Evolutionary conservation across 805 yeast species (phyloP), one percentile per base, ranked within the genome.

Genomic region (Sungouiella blattae): DNA sequence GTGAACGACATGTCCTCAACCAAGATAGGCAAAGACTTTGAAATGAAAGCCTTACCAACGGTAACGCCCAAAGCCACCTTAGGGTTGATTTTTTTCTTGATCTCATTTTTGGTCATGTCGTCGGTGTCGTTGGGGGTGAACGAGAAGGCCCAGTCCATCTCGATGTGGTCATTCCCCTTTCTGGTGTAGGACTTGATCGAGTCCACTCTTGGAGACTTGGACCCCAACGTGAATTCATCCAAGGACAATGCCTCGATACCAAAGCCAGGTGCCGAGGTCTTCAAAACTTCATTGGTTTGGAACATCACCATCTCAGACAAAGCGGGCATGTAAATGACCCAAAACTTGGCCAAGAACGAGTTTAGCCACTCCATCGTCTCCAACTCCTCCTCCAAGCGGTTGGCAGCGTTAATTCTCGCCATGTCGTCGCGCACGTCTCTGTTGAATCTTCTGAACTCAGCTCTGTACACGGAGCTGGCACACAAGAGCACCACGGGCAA

Each of bases 261-360:
- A 50, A 77, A 80, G 18, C 94, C 94, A 11, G 94, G 91, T 4
- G 83, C 87, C 42, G 78, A 77, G 51, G 77, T 88, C 30, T 78
- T 76, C 53, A 85, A 61, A 12, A 73, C 67, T 16, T 77, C 80
- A 49, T 83, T 83, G n/a, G 87, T 83, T 50, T 73, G 75, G 32
- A 72, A 74, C 57, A 78, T 70, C 16, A 85, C 94, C 60, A 77
- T 79, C 46, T 83, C 87, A 5, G 88, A 80, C 33, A 85, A 65
- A 1, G 85, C 87, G 21, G 93, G 91, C 95, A 85, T 85, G 52
- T 85, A 85, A 41, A 85, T 83, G 38, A 83, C 85, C 95, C 95
- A 85, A 53, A 85, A 83, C 60, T 85, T 85, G 28, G 80, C 80
- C 55, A 85, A 60, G 51, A 85, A 84, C 16, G 80, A 74, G 51